phyloP scores from a whole-genome alignment of 2,329 filamentous ascomycete species.

The Aureobasidium sp. region DNA sequence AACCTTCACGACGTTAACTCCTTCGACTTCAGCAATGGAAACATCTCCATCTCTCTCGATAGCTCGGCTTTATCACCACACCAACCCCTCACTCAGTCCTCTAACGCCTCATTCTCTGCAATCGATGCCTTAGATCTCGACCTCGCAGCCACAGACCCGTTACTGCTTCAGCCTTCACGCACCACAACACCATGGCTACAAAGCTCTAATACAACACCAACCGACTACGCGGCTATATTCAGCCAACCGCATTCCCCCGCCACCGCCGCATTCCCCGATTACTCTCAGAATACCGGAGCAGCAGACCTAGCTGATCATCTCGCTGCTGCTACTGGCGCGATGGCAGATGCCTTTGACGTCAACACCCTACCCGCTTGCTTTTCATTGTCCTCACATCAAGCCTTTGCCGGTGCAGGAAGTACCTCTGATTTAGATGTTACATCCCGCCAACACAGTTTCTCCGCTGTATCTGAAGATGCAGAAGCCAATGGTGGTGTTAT shows the following conservation, averaged over 20 bases:
- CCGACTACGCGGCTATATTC: constrained; percentile 6
- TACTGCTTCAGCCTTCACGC: background rate
- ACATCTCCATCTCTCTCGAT: constrained; percentile 46
- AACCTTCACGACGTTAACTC: constrained; percentile 33
- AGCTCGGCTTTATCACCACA: constrained; percentile 1
- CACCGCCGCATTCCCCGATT: background rate
- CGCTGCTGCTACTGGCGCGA: background rate
- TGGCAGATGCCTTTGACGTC: constrained; percentile 5
- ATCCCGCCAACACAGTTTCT: constrained; percentile 7
- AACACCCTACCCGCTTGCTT: background rate
- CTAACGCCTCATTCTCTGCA: background rate
- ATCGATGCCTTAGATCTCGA: constrained; percentile 11
- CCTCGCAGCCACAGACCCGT: background rate
- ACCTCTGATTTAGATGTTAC: background rate
- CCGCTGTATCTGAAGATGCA: background rate
- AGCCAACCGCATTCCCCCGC: constrained; percentile 7
- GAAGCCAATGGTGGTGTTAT: background rate
- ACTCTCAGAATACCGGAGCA: background rate
- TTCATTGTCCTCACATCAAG: background rate
- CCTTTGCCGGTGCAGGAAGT: constrained; percentile 7
- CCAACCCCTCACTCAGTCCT: background rate
- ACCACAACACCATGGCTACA: constrained; percentile 9
- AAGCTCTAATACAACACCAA: background rate
- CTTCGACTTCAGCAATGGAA: constrained; percentile 45
- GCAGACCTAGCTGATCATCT: constrained; percentile 1